Percentiles rank a stretch among this genome's conserved stretches.
phyloP scores from a whole-genome alignment of 2,329 filamentous ascomycete species.

The Fusarium sp. region DNA sequence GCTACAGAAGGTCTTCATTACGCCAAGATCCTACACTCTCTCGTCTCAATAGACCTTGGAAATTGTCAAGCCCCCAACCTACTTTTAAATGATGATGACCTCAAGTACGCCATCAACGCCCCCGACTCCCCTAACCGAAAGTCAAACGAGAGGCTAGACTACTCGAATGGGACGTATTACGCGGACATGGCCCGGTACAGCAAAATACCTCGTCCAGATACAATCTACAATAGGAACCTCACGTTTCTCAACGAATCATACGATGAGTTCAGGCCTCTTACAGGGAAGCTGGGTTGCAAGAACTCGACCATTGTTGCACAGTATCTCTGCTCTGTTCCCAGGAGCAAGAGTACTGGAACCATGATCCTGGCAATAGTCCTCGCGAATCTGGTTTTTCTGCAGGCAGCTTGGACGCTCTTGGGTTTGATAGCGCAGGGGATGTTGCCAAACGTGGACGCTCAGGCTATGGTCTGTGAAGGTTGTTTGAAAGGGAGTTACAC shows the following conservation, averaged over 20 bases:
- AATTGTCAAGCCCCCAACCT: slow-evolving; percentile 7
- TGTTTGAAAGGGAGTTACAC: background rate
- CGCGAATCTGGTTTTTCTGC: slow-evolving; percentile 26
- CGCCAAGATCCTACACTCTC: slow-evolving; percentile 17
- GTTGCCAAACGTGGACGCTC: background rate
- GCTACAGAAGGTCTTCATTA: slow-evolving; percentile 16
- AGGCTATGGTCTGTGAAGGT: slow-evolving; percentile 2
- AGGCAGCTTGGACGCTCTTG: slow-evolving; percentile 24
- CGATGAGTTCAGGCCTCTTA: background rate
- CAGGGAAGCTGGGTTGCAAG: background rate
- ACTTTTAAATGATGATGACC: background rate
- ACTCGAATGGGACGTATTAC: background rate
- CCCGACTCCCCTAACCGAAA: slow-evolving; percentile 20
- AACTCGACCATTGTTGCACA: slow-evolving; percentile 20
- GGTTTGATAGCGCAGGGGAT: slow-evolving; percentile 10
- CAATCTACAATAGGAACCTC: background rate
- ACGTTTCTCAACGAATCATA: slow-evolving; percentile 19
- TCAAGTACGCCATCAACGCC: slow-evolving; percentile 20
- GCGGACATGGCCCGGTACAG: background rate
- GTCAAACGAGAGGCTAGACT: background rate
- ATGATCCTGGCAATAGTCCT: slow-evolving; percentile 26
- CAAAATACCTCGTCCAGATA: slow-evolving; percentile 7
- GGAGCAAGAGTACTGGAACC: slow-evolving; percentile 16
- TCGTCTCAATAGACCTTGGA: slow-evolving; percentile 19
- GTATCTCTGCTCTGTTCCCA: slow-evolving; percentile 26